Evolutionary conservation across 2,329 filamentous ascomycete genomes (phyloP).

Genomic region (Alternaria sp.): DNA sequence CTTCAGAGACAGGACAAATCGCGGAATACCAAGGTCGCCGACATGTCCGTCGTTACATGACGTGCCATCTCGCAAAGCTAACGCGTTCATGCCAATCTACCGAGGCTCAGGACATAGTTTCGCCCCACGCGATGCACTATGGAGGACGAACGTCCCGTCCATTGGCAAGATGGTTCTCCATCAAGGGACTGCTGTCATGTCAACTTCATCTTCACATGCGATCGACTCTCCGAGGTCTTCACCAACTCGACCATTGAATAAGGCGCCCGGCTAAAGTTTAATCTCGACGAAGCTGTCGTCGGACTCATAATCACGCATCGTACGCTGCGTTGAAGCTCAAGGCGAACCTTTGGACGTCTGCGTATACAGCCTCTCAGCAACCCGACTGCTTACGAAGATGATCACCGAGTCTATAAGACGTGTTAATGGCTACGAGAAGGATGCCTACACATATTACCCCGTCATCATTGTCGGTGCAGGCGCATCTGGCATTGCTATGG

Average conservation of each 20-base stretch:
- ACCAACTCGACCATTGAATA: background rate
- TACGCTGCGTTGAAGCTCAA: background rate
- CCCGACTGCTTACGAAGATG: constrained; percentile 20
- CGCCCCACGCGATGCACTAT: background rate
- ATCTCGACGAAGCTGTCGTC: background rate
- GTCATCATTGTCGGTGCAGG: constrained; percentile 67
- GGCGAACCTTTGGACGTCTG: background rate
- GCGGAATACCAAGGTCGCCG: background rate
- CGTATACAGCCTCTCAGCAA: background rate
- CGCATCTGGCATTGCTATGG: constrained; percentile 67
- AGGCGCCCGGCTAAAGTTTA: background rate
- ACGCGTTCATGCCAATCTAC: background rate
- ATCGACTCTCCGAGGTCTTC: background rate
- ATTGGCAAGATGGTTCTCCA: background rate
- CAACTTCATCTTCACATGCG: background rate
- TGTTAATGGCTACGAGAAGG: constrained; percentile 46
- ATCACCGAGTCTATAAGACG: constrained; percentile 44
- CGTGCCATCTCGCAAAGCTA: background rate
- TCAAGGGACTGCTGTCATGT: background rate
- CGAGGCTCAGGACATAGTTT: background rate
- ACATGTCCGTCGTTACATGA: background rate
- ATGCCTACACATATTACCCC: constrained; percentile 54
- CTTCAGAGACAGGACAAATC: background rate
- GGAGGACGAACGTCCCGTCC: background rate
- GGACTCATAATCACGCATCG: background rate